Percentiles rank a stretch among this genome's conserved stretches.
These are phyloP conservation scores for Xylaria sp. DNA, from an alignment of 2,329 filamentous ascomycete genomes.

Conservation along the genomic window DNA sequence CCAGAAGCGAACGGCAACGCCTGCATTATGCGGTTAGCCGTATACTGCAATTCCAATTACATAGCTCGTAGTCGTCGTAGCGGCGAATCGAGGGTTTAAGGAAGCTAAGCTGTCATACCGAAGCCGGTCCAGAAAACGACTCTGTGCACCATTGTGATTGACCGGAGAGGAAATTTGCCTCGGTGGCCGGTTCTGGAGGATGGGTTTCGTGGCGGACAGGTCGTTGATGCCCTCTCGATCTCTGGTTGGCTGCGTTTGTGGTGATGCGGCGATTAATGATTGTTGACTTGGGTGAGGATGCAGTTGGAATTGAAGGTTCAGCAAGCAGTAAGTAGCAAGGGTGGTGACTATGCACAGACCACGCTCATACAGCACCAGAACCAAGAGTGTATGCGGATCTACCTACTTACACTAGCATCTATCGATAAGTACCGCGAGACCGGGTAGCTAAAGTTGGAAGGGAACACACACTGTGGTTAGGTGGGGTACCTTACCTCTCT, in stretches of 20 bases:
- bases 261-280: constrained; percentile 16
- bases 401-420: background rate
- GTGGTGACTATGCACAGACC: constrained; percentile 23
- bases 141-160: constrained; percentile 61
- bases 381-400: background rate
- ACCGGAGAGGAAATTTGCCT: constrained; percentile 33
- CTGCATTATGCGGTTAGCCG: constrained; percentile 53
- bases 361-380: background rate
- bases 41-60: background rate
- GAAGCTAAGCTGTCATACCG: constrained; percentile 65
- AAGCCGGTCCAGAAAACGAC: constrained; percentile 88
- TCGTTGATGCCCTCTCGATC: constrained; percentile 10
- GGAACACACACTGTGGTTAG: too few relatives aligned
- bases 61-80: background rate
- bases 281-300: background rate
- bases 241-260: constrained; percentile 14
- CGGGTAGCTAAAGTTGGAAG: too few relatives aligned
- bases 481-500: too few relatives aligned
- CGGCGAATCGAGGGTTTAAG: background rate
- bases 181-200: constrained; percentile 26
- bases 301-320: constrained; percentile 22
- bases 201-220: constrained; percentile 16
- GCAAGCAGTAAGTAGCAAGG: constrained; percentile 19
- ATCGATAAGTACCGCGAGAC: too few relatives aligned
- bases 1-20: constrained; percentile 90